These are phyloP conservation scores for Leccinum holopus DNA, from an alignment of 1,284 basidiomycete species.

Conservation along the genomic window DNA sequence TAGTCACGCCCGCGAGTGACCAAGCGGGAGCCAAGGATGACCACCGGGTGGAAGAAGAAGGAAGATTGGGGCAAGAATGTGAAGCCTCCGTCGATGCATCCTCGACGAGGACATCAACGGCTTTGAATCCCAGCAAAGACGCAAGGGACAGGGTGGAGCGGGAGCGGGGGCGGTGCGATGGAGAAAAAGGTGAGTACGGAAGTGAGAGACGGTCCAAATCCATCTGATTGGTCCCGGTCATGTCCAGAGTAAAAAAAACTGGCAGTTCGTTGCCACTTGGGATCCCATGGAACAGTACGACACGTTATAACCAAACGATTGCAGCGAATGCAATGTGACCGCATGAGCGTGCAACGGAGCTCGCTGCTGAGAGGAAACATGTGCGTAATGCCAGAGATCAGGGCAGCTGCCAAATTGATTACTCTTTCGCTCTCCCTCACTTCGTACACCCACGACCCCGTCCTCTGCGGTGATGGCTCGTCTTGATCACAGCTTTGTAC, in stretches of 20 bases:
- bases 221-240: neutral
- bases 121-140: constrained; percentile 57
- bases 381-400: constrained; percentile 52
- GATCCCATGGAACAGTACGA: constrained; percentile 80
- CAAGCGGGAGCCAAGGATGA: constrained; percentile 27
- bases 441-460: constrained; percentile 12
- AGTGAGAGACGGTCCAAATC: constrained; percentile 2
- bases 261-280: constrained; percentile 56
- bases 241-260: constrained; percentile 54
- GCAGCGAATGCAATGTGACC: constrained; percentile 77
- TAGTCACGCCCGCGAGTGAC: constrained; percentile 41
- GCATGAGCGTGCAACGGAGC: constrained; percentile 62
- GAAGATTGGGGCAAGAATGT: constrained; percentile 82
- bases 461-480: constrained; percentile 14
- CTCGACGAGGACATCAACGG: constrained; percentile 86
- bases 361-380: constrained; percentile 59
- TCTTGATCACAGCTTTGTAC: constrained; percentile 21
- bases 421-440: constrained; percentile 8
- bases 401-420: constrained; percentile 65
- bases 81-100: constrained; percentile 82
- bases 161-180: constrained; percentile 40
- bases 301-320: constrained; percentile 79
- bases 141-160: constrained; percentile 39
- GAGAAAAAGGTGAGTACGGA: constrained; percentile 58
- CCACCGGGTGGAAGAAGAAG: constrained; percentile 28